A percentile compares a stretch with the other conserved stretches of the same genome.
These are phyloP conservation scores for Castanopsis chinensis DNA, from an alignment of 306 rosid genomes.

Conservation along the genomic window DNA sequence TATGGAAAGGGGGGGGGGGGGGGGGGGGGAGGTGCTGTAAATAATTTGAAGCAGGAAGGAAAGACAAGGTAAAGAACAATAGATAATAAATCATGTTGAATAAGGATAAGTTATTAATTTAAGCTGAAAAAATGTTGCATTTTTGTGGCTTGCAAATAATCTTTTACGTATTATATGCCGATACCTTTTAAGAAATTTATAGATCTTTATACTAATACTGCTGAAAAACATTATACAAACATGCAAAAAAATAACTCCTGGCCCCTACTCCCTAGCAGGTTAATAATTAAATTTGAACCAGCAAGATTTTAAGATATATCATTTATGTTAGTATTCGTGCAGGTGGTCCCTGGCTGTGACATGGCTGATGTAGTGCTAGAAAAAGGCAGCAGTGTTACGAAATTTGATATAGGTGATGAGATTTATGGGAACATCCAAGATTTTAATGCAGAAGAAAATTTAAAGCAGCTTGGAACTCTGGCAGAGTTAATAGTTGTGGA, in stretches of 20 bases:
- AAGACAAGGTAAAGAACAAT: neutral
- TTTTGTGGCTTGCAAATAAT: no score
- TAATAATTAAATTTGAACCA: neutral
- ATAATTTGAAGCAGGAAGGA: neutral
- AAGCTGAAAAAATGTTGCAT: neutral
- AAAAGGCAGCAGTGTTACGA: slow-evolving; percentile 25
- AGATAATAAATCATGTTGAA: neutral
- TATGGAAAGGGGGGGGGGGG: no score
- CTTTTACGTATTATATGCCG: neutral
- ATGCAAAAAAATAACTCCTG: neutral
- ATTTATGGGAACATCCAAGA: slow-evolving; percentile 50
- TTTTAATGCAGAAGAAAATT: slow-evolving; percentile 22
- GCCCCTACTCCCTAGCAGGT: neutral
- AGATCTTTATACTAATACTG: neutral
- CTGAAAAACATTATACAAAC: neutral
- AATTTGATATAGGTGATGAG: slow-evolving; percentile 38
- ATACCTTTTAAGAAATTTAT: neutral
- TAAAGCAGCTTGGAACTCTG: slow-evolving; percentile 46
- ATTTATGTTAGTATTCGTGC: neutral
- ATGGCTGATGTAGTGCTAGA: slow-evolving; percentile 40
- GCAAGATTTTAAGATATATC: neutral
- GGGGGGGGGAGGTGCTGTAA: no score
- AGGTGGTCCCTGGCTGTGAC: slow-evolving; percentile 51
- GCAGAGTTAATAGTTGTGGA: slow-evolving; percentile 42
- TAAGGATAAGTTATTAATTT: neutral